Base-by-base conservation (phyloP, 768 basidiomycete species). In the Hebeloma cylindrosporum region DNA sequence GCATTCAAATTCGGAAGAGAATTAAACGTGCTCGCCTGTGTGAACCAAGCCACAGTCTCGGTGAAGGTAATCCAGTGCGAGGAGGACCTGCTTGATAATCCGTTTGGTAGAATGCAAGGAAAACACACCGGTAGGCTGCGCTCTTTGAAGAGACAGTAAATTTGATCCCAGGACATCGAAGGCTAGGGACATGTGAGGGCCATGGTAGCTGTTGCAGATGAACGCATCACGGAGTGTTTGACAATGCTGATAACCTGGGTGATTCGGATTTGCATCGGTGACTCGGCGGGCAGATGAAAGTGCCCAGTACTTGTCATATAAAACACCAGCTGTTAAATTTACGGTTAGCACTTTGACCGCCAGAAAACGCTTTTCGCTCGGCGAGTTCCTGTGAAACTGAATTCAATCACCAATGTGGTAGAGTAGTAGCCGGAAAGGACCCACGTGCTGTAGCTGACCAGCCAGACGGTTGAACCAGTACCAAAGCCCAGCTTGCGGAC, bases 21-120 rank as follows among this genome's bases (percentile, higher is more conserved):
- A 37, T 1, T 22, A 37, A 22, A 25, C 7, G 11, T 8, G 1
- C 28, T 7, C 30, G 39, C 45, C 45, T 23, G 25, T 30, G 37
- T 46, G 45, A 40, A 46, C 45, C 37, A 47, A 40, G 22, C 43
- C 43, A 28, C 53, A 54, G 45, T 54, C 53, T 20, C 47, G 53
- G 34, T 54, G 53, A 29, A 51, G 47, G 41, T 51, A 48, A 33
- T 51, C 40, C 26, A 54, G 47, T 37, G 50, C 43, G 13, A 54
- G 48, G 41, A 54, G 43, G 14, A 48, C 46, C 39, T 54, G 50
- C 38, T 54, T 51, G 40, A 35, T 38, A 28, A 54, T 43, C 16
- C 46, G 53, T 30, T 48, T 51, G 18, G 50, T 33, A 43, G 31
- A 45, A 34, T 50, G 50, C 4, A 48, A 22, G n/a, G 50, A 9